phyloP scores from a whole-genome alignment of 2,329 filamentous ascomycete genomes.

The Ascochyta fabae region DNA sequence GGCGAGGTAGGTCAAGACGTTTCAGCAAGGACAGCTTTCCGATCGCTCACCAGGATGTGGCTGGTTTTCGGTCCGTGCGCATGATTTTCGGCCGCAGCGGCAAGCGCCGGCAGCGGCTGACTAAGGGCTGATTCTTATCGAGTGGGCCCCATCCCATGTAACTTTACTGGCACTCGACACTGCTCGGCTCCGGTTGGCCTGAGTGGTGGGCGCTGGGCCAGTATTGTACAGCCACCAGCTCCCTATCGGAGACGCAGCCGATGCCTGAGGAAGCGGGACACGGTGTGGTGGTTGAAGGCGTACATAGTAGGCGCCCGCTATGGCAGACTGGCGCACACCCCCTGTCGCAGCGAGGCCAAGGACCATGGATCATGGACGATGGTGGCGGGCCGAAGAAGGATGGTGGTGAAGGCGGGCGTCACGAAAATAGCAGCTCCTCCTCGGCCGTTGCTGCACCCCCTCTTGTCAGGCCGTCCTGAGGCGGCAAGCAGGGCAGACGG shows the following conservation, averaged over 20 bases:
- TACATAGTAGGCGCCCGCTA: conserved; percentile 44
- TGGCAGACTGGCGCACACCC: conserved; percentile 30
- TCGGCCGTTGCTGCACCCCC: conserved; percentile 23
- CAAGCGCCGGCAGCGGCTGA: conserved; percentile 30
- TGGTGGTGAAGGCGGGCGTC: conserved; percentile 9
- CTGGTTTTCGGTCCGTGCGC: conserved; percentile 18
- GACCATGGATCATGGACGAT: not conserved
- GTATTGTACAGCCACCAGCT: conserved; percentile 43
- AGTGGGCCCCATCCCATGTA: not conserved
- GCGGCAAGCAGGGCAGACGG: conserved; percentile 9
- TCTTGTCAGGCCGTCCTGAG: conserved; percentile 9
- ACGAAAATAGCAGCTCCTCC: conserved; percentile 28
- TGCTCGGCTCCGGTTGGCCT: conserved; percentile 41
- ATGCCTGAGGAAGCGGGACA: conserved; percentile 35
- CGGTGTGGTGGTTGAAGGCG: conserved; percentile 27
- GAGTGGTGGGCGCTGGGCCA: conserved; percentile 31
- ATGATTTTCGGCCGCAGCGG: conserved; percentile 18
- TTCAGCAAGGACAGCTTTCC: conserved; percentile 35
- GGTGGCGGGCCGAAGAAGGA: not conserved
- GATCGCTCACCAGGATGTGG: conserved; percentile 37
- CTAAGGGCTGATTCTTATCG: conserved; percentile 25
- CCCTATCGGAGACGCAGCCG: conserved; percentile 47
- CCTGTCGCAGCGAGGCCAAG: conserved; percentile 14
- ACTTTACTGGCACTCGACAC: conserved; percentile 29
- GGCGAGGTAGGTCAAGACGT: conserved; percentile 27